Evolutionary conservation across 768 basidiomycete species (phyloP), one percentile per base, ranked within the genome.

Genomic region (Hortiboletus flavorubellus): DNA sequence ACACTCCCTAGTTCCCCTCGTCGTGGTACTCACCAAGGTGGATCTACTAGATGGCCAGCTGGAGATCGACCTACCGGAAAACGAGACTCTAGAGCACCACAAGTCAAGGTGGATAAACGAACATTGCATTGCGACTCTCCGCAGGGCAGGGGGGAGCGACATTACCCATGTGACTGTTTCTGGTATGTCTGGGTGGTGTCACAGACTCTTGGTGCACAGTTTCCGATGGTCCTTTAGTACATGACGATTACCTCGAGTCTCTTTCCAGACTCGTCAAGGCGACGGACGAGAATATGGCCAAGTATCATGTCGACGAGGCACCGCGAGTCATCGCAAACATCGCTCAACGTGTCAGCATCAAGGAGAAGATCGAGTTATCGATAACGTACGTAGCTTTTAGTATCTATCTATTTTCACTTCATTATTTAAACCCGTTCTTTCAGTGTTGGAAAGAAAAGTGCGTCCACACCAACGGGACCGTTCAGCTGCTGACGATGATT

Each of bases 11-110:
- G 43, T 59, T 14, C 61, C 56, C 4, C 52, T 62, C 14, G 57
- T 62, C 2, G 50, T 60, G 30, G 61, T 62, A 1, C 61, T 62
- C 35, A 62, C 61, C 2, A 62, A 63, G 48, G 34, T 49, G 7
- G 61, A 62, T 37, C 26, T 59, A 8, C 50, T 62, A 2, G 46
- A 49, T 23, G 15, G 0, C 2, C 56, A 48, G 5, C 23, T 63
- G n/a, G 42, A 52, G 14, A 8, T 60, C 16, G 43, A 59, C 15
- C 23, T 18, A 29, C 31, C 52, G 1, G 26, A 1, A 14, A 7
- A 23, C 40, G 46, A 49, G 46, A 18, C 15, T 38, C 3, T 37
- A 10, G 26, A 43, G 1, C 5, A 30, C 15, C 15, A 8, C 33
- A 59, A 15, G 37, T 21, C 26, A 18, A 31, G 7, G 7, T 35